Base-by-base conservation (phyloP, 2,329 filamentous ascomycete genomes). In the Colletotrichum liaoningense region DNA sequence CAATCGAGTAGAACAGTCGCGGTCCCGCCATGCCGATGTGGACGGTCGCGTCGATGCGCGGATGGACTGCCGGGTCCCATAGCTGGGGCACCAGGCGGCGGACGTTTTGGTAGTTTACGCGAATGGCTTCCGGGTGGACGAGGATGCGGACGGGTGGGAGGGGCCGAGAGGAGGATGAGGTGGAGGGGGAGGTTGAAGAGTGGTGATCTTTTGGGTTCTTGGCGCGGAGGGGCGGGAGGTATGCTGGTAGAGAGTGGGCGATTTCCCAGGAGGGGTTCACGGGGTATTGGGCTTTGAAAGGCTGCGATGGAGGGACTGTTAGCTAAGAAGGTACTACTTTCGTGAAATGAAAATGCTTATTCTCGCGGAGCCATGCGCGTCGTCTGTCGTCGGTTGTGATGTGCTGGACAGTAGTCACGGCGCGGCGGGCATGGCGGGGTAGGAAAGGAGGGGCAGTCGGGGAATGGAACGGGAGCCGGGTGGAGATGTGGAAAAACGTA, bases 231-330 rank as follows among this genome's bases (percentile, higher is more conserved):
- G 87, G 83, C 2, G 91, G 89, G 5, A 95, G 88, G 76, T 89
- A 88, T 2, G 88, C 81, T 4, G 94, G 92, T n/a, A 97, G 89
- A 24, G 85, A 86, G 30, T 86, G 87, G 62, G 93, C 91, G 79
- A 97, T 95, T 79, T 95, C 89, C 88, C 91, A 95, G 3, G 94
- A 95, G 9, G 95, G 94, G 80, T 97, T 97, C 73, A 92, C 84
- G 33, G 91, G 90, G 79, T 92, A 92, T 57, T 92, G 84, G n/a
- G 84, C 86, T 77, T 92, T 91, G 82, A 97, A 97, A 1, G 95
- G 93, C 94, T 96, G 74, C 66, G 24, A 30, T 58, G 49, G 54
- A 26, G 42, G 30, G 24, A 14, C 1, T 46, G 72, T 79, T 73
- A 79, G 77, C 72, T 69, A 26, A 26, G 42, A n/a, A 22, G 8